Conservation (phyloP, 1,284 basidiomycete species). For the Phenoliferia sp. region DNA sequence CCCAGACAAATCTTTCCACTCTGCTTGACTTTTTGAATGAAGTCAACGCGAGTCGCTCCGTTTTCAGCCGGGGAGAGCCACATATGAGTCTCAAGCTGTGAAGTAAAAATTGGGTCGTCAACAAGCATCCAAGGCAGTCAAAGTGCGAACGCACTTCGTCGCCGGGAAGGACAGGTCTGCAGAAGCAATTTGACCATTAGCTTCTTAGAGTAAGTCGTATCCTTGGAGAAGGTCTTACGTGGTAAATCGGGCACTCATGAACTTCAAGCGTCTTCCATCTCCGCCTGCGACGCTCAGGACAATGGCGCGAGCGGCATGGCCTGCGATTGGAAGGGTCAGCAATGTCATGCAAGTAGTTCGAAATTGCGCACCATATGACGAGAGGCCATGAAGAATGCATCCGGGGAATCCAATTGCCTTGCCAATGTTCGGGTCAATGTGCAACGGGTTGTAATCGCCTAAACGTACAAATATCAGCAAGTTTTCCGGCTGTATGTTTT, state of each 20-base stretch:
- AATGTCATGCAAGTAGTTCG: neutral
- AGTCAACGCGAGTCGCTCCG: conserved; percentile 63
- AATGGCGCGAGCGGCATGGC: conserved; percentile 68
- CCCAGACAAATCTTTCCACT: conserved; percentile 57
- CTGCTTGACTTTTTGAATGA: conserved; percentile 62
- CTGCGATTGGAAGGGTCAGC: conserved; percentile 35
- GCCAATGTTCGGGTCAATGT: conserved; percentile 54
- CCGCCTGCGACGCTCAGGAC: conserved; percentile 57
- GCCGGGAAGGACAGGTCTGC: conserved; percentile 25
- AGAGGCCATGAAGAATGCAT: conserved; percentile 67
- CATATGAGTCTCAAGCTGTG: conserved; percentile 60
- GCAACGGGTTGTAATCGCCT: conserved; percentile 78
- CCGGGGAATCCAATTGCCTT: conserved; percentile 64
- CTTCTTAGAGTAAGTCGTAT: neutral
- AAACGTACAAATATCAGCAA: neutral
- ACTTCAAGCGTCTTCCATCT: conserved; percentile 57
- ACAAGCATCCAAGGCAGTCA: neutral
- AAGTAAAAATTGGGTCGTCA: neutral
- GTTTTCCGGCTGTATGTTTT: neutral
- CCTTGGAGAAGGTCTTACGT: conserved; percentile 38
- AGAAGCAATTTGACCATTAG: neutral
- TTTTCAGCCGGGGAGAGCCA: conserved; percentile 64
- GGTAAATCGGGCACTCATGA: conserved; percentile 68
- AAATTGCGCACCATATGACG: conserved; percentile 49
- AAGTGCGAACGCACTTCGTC: conserved; percentile 18